Evolutionary conservation across 139 green algal species (phyloP), one percentile per base, ranked within the genome.

Genomic region (Auxenochlorella protothecoides): DNA sequence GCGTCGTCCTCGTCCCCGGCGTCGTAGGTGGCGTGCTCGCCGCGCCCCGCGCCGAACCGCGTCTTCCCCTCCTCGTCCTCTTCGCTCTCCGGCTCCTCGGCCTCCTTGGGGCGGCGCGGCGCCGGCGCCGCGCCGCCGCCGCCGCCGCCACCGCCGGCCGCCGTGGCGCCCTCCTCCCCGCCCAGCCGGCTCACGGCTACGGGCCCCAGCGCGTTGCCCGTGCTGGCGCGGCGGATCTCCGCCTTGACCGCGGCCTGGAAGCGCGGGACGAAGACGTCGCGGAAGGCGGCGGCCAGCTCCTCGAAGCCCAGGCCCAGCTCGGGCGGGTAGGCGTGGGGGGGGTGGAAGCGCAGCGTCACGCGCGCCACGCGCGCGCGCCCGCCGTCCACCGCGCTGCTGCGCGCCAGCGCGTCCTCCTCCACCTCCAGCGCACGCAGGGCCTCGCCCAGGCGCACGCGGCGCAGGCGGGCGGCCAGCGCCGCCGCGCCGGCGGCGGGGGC

Each of bases 361-460:
- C 54, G 68, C 80, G 89, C 90, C 5, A 73, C 10, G 13, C 82
- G 81, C 7, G 61, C 79, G 61, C 72, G 73, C 5, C 75, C 74
- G 62, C 71, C 63, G 2, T 14, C 60, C 13, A 69, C 76, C 5
- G 68, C 65, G 10, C 12, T 14, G 44, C 67, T 77, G 11, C 63
- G 60, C 66, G 68, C 72, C 56, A 85, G 72, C 2, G 85, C 81
- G 61, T 72, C 66, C 82, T 96, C 84, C 66, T 88, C 77, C 52
- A 97, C 85, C 55, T 74, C 80, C 55, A 93, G 71, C 14, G 74
- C 51, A n/a, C 76, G 74, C 13, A 87, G 66, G 16, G 87, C 76
- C 78, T 97, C 91, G 4, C 88, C 90, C 62, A 98, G 81, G 10
- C 79, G 74, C 54, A 98, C 84, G 66, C 85, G 84, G 67, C 90